Base-by-base conservation (phyloP, 768 basidiomycete species). In the Leccinum arenicola region DNA sequence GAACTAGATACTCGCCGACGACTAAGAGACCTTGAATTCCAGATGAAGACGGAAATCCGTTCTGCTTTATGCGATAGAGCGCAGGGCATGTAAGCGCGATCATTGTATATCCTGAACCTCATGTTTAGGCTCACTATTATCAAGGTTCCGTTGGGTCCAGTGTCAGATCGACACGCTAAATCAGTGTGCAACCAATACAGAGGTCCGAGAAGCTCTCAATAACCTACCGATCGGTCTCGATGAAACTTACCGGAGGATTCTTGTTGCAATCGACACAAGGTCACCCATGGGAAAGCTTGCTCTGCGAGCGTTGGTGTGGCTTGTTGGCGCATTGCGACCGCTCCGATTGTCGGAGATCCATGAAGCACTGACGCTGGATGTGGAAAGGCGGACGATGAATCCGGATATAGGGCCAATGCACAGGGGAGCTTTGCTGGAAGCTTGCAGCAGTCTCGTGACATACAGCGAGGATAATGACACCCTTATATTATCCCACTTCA, bases 101-200 rank as follows among this genome's bases (percentile, higher is more conserved):
- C 38, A 9, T n/a, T 40, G 38, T 38, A 21, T 48, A 23, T 48
- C 21, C 21, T 21, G 11, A 23, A 50, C 15, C 48, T 14, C 29
- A 23, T 36, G 29, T 2, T 15, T 6, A 49, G 6, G 0, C 52
- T 63, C 3, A 65, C 2, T 31, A 1, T 19, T 45, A 15, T 5
- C 19, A 45, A 66, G 67, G 67, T 66, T 69, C 45, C 65, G 63
- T 0, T 68, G 68, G 67, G 62, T 64, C 3, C 55, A 69, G 4
- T 68, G 67, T 33, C 68, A 68, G 3, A 56, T 68, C 3, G 57
- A 68, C 45, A 45, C 58, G 0, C 31, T 69, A 4, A 51, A 56
- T 6, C 53, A 50, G 43, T 68, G 67, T 29, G 23, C 54, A 36
- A 55, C 62, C 0, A 50, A 8, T 33, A 11, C 36, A 17, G 61